phyloP scores from a whole-genome alignment of 345 rosid genomes.

The Eucalyptus victrix region DNA sequence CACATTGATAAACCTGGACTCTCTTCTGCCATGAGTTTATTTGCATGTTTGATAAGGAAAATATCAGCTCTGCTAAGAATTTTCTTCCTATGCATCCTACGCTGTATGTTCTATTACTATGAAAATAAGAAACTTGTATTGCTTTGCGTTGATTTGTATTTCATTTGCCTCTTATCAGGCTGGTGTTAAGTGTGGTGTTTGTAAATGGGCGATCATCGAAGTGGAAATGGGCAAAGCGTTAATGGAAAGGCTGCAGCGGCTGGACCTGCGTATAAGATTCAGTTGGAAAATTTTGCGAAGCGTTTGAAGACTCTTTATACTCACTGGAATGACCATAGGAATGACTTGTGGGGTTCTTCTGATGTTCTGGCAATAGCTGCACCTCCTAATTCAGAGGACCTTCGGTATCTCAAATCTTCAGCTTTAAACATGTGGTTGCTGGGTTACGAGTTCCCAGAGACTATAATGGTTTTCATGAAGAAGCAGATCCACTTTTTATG shows the following conservation, averaged over 20 bases:
- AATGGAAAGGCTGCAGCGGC: slow-evolving; percentile 24
- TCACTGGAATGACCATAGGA: slow-evolving; percentile 49
- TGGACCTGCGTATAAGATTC: slow-evolving; percentile 36
- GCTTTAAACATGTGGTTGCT: slow-evolving; percentile 86
- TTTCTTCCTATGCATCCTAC: not conserved
- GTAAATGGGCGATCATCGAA: slow-evolving; percentile 55
- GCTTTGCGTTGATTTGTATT: not conserved
- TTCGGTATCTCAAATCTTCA: slow-evolving; percentile 80
- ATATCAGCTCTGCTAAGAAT: not conserved
- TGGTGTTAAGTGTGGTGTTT: not conserved
- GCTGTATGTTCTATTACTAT: not conserved
- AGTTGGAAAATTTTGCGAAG: slow-evolving; percentile 38
- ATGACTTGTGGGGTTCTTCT: slow-evolving; percentile 60
- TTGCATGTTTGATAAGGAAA: not conserved
- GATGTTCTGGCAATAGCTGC: slow-evolving; percentile 67
- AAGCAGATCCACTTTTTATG: slow-evolving; percentile 78
- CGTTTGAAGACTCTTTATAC: slow-evolving; percentile 57
- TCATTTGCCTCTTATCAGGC: not conserved
- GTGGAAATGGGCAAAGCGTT: slow-evolving; percentile 33
- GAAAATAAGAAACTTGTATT: not conserved
- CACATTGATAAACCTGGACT: not conserved
- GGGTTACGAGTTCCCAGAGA: slow-evolving; percentile 94
- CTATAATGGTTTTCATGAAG: slow-evolving; percentile 69
- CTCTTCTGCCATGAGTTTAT: not conserved
- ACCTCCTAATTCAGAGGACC: slow-evolving; percentile 74